Conservation (phyloP, 768 basidiomycete genomes). For the Pholiota molesta region DNA sequence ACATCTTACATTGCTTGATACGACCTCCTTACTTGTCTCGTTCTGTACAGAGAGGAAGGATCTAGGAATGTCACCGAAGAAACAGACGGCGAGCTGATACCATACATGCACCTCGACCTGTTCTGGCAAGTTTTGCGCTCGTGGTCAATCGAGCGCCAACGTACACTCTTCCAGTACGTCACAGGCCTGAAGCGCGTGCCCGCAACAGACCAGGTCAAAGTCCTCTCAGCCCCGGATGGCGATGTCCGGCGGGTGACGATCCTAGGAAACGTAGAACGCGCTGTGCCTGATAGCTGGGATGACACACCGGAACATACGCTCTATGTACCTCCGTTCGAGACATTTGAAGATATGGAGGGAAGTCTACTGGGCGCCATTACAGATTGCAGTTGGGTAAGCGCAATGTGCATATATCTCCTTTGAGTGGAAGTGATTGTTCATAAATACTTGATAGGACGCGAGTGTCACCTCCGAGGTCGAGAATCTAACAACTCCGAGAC, state of each 20-base stretch:
- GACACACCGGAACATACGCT: conserved; percentile 31
- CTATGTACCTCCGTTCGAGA: conserved; percentile 29
- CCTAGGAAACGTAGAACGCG: conserved; percentile 29
- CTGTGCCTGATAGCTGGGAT: conserved; percentile 26
- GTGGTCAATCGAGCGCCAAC: conserved; percentile 26
- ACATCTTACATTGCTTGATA: not conserved
- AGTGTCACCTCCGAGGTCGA: conserved; percentile 17
- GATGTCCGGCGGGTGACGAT: conserved; percentile 28
- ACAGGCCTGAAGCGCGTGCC: conserved; percentile 30
- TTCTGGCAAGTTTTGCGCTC: conserved; percentile 28
- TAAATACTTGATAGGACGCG: conserved; percentile 12
- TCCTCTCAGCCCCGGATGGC: conserved; percentile 29
- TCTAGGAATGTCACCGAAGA: conserved; percentile 16
- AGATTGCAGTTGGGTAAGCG: conserved; percentile 27
- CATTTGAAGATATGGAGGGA: conserved; percentile 24
- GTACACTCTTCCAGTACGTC: conserved; percentile 25
- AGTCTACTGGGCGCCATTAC: conserved; percentile 24
- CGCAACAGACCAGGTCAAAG: conserved; percentile 28
- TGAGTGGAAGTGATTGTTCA: not conserved
- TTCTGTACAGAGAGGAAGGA: conserved; percentile 16
- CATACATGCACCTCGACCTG: conserved; percentile 27
- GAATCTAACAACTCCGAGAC: not conserved
- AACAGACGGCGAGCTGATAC: conserved; percentile 11
- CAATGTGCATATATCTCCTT: not conserved
- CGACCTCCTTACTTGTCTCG: not conserved